A percentile compares a stretch with the other conserved stretches of the same genome.
Conservation (phyloP, 148 eudicot genomes). For the Rhododendron vialii region DNA sequence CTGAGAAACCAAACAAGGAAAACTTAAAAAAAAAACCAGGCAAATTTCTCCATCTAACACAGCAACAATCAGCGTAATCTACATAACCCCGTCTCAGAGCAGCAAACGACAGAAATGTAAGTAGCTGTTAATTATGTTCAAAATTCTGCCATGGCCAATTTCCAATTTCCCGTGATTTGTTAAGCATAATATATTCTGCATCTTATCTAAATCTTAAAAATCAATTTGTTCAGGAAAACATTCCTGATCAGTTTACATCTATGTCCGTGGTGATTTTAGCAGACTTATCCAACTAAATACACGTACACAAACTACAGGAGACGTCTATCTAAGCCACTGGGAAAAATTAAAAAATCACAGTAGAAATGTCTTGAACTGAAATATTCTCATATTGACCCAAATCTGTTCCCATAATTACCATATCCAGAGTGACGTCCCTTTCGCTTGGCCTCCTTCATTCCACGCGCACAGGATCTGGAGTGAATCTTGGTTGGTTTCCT, state of each 20-base stretch:
- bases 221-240: neutral
- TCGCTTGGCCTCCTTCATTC: conserved; percentile 83
- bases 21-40: neutral
- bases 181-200: neutral
- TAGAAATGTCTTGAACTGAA: neutral
- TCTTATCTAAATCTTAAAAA: neutral
- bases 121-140: too few relatives aligned
- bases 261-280: neutral
- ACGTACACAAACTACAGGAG: neutral
- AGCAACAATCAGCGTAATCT: neutral
- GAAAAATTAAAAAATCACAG: neutral
- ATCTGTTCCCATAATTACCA: conserved; percentile 24
- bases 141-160: neutral
- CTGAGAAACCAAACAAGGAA: conserved; percentile 19
- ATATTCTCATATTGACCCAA: neutral
- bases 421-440: conserved; percentile 91
- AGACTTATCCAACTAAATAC: neutral
- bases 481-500: conserved; percentile 88
- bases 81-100: neutral
- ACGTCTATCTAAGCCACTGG: neutral
- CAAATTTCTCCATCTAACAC: neutral
- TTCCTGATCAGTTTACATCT: neutral
- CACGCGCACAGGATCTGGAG: conserved; percentile 75
- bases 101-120: neutral
- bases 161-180: neutral